Base-by-base conservation (phyloP, 805 yeast species). In the Phaffomyces thermotolerans region DNA sequence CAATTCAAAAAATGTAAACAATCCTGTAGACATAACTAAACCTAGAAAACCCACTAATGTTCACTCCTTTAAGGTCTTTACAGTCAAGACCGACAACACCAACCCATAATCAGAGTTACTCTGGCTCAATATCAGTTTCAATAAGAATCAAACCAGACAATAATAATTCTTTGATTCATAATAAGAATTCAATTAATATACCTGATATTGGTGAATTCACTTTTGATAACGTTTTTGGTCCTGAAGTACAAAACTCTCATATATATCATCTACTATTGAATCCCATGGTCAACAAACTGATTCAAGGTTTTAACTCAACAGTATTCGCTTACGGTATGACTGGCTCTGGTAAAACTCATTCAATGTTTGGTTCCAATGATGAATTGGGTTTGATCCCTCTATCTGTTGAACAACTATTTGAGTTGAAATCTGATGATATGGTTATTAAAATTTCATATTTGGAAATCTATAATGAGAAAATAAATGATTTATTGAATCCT, bases 301-400 rank as follows among this genome's bases (percentile, higher is more conserved):
- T 72, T 53, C 80, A 79, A 14, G 96, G 96, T 0, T 90, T 66
- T 61, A 88, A 88, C 56, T 90, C 90, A 14, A 89, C 96, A 0
- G 78, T 90, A 1, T 88, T 91, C 60, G 97, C 98, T 0, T 91
- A 93, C 58, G 99, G 99, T 3, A 98, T 91, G 66, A 93, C 99
- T 0, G 96, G 93, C 0, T 83, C 97, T 0, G 99, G 99, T 5
- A 93, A 93, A 59, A 91, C 98, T 0, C 84, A 69, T 60, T 93
- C 99, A 1, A 93, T 93, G 98, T 74, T 88, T 77, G 71, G 71
- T 41, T 69, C 77, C 33, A 37, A 39, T 3, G 65, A 73, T 17
- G 63, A 65, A 3, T 83, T 82, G 51, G 98, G 99, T 12, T 79
- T 93, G 65, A 86, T 89, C 30, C 88, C 95, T 0, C 67, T 79